phyloP scores from a whole-genome alignment of 306 rosid genomes.

The Adenanthera pavonina region DNA sequence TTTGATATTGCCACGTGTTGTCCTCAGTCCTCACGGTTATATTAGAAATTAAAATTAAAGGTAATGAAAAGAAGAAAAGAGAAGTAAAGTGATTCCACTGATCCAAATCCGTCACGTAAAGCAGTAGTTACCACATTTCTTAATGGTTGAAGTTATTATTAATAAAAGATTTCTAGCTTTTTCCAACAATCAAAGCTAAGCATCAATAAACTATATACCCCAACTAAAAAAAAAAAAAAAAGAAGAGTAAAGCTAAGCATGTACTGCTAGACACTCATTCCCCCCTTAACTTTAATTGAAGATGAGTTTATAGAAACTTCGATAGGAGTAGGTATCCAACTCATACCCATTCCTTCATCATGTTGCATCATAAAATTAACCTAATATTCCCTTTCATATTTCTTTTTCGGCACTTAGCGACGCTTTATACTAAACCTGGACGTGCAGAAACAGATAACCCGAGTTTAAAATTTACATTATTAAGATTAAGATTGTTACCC shows the following conservation, averaged over 20 bases:
- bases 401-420: conserved; percentile 1
- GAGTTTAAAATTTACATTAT: not conserved
- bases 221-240: not conserved
- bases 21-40: not conserved
- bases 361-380: conserved; percentile 34
- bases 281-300: conserved; percentile 24
- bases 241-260: conserved; percentile 25
- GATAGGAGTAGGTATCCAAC: conserved; percentile 50
- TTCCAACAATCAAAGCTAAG: conserved; percentile 23
- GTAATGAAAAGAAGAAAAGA: not conserved
- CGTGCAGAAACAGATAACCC: not conserved
- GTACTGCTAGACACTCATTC: not conserved
- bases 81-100: not conserved
- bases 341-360: conserved; percentile 39
- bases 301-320: not conserved
- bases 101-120: not conserved
- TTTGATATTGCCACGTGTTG: not conserved
- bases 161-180: conserved; percentile 35
- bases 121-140: not conserved
- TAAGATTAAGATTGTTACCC: not conserved
- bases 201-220: not conserved
- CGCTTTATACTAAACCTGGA: not conserved
- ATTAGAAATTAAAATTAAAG: not conserved
- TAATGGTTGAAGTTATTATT: not conserved
- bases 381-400: conserved; percentile 37